Conservation (phyloP, 495 filamentous ascomycete species). For the Penicillium turbatum region DNA sequence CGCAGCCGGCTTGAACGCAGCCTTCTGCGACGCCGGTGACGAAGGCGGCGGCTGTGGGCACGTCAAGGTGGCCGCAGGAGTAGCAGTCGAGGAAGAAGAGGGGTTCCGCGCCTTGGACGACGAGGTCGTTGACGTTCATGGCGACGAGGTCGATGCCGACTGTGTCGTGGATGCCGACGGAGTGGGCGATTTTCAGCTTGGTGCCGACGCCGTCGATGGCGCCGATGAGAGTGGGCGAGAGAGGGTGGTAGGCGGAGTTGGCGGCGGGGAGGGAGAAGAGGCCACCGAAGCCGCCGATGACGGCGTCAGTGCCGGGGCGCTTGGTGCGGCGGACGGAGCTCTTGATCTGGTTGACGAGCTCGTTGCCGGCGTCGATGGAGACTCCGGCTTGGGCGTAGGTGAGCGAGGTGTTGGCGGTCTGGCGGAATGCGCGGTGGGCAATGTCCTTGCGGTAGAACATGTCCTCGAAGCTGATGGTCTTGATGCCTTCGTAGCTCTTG, state of each 20-base stretch:
- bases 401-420: constrained; percentile 52
- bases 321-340: constrained; percentile 70
- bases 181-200: constrained; percentile 91
- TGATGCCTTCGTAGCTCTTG: constrained; percentile 77
- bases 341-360: constrained; percentile 87
- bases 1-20: constrained; percentile 75
- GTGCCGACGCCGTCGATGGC: constrained; percentile 96
- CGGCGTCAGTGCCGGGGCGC: constrained; percentile 78
- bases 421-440: constrained; percentile 59
- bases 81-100: constrained; percentile 96
- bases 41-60: constrained; percentile 70
- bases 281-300: constrained; percentile 94
- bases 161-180: constrained; percentile 81
- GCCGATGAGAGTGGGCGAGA: constrained; percentile 74
- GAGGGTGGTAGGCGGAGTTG: constrained; percentile 57
- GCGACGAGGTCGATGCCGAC: constrained; percentile 95
- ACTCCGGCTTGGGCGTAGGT: constrained; percentile 94
- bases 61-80: constrained; percentile 79
- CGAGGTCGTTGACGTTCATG: constrained; percentile 97
- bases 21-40: constrained; percentile 83
- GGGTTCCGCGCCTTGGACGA: constrained; percentile 91
- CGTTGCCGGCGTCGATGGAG: constrained; percentile 86
- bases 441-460: constrained; percentile 96
- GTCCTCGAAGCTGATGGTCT: constrained; percentile 74
- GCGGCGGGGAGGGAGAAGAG: constrained; percentile 76